Base-by-base conservation (phyloP, 352 stramenopile genomes). In the Bremia lactucae region DNA sequence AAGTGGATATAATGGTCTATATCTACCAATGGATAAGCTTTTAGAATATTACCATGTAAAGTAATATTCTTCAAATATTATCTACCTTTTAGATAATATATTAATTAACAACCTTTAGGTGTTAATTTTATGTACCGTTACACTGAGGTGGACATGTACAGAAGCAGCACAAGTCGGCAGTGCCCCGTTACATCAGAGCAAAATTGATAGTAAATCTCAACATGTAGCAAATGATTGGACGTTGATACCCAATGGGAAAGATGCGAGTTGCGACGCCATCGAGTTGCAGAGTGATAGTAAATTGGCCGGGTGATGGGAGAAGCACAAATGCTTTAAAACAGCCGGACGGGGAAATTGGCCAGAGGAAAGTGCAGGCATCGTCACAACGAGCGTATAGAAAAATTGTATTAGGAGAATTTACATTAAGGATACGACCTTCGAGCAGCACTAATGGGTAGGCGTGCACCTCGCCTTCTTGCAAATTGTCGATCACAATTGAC, bases 401-500 rank as follows among this genome's bases (percentile, higher is more conserved):
- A 35, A 36, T 7, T 34, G 25, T 15, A 9, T 8, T 36, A 60
- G 15, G 33, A 13, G 15, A 4, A 23, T 31, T 31, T 1, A 57
- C 15, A 21, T 46, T 21, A 2, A 5, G 14, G 18, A 80, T 49
- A 31, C 29, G 36, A 24, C 72, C 69, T 44, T 83, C 62, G 21
- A 83, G 54, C 36, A 85, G 54, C 20, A 81, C 54, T 23, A 83
- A 55, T 11, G 69, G 69, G 36, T 83, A 62, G 11, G 59, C 35
- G 24, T 83, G 46, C n/a, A 56, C 70, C 35, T 88, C 92, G 28
- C 77, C 80, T 52, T 90, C 69, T 44, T 72, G 55, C 21, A 94
- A 56, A 42, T 94, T 97, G 36, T 84, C 74, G 9, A 96, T 72
- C 6, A 83, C 62, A 55, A 85, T 70, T 28, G n/a, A n/a, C n/a